Percentiles rank a stretch among this genome's conserved stretches.
Conservation (phyloP, 2,329 filamentous ascomycete species). For the Xylaria sp. region DNA sequence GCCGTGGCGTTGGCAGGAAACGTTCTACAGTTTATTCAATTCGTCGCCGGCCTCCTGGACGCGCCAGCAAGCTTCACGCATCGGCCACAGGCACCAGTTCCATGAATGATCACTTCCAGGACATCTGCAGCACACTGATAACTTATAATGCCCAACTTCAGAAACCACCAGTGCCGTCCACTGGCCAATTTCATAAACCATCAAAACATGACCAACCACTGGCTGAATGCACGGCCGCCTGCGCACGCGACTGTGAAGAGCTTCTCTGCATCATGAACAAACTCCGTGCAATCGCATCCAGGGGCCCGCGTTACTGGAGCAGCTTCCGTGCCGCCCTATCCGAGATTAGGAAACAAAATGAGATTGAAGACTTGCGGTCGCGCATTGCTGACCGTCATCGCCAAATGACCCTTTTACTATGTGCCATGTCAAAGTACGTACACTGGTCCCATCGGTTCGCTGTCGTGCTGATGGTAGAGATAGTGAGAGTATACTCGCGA, state of each 20-base stretch:
- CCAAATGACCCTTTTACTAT: constrained; percentile 10
- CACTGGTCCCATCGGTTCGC: not conserved
- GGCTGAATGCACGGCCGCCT: constrained; percentile 5
- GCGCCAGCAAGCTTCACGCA: constrained; percentile 1
- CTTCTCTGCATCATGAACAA: constrained; percentile 11
- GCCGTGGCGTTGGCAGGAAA: constrained; percentile 10
- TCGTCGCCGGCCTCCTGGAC: constrained; percentile 7
- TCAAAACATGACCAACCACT: constrained; percentile 7
- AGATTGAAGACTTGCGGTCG: constrained; percentile 11
- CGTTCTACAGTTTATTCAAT: constrained; percentile 12
- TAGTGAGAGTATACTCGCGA: too few relatives aligned
- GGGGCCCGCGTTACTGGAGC: constrained; percentile 6
- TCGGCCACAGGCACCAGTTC: constrained; percentile 9
- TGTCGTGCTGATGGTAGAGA: not conserved
- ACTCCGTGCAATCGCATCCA: constrained; percentile 7
- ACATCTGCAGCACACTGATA: constrained; percentile 8
- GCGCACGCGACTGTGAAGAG: constrained; percentile 10
- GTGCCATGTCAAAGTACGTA: constrained; percentile 11
- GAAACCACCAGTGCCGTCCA: not conserved
- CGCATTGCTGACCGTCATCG: constrained; percentile 10
- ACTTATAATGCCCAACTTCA: constrained; percentile 1
- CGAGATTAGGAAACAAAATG: constrained; percentile 11
- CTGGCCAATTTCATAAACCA: not conserved
- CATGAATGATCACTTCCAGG: constrained; percentile 9
- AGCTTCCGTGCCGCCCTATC: constrained; percentile 12